Evolutionary conservation across 257 asterid genomes (phyloP).

Genomic region (Rhazya stricta): DNA sequence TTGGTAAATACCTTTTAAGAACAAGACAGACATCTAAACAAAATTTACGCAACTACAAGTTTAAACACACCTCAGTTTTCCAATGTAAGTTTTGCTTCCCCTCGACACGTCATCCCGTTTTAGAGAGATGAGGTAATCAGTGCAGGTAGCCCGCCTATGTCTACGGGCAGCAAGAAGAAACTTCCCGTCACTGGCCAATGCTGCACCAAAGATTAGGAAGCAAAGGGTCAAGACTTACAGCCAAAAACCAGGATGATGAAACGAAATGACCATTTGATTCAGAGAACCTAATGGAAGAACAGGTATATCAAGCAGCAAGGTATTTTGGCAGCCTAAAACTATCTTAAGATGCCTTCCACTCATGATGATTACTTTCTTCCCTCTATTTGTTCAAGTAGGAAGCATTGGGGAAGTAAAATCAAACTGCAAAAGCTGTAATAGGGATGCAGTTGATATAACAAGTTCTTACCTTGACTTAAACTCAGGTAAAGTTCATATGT

Average conservation of each 20-base stretch:
- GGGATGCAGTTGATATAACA: slow-evolving; percentile 9
- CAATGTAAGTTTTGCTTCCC: slow-evolving; percentile 56
- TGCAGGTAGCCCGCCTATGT: slow-evolving; percentile 71
- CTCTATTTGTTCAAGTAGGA: background rate
- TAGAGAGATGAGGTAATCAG: slow-evolving; percentile 74
- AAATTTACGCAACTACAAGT: slow-evolving; percentile 2
- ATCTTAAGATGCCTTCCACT: background rate
- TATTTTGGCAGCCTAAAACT: background rate
- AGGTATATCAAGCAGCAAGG: background rate
- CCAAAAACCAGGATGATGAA: background rate
- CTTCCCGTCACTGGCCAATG: slow-evolving; percentile 88
- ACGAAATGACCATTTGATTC: background rate
- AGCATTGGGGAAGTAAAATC: background rate
- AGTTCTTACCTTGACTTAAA: slow-evolving; percentile 61
- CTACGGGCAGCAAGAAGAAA: slow-evolving; percentile 88
- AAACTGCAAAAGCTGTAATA: background rate
- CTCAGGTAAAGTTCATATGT: slow-evolving; percentile 65
- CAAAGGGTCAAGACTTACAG: slow-evolving; percentile 2
- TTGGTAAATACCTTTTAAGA: slow-evolving; percentile 7
- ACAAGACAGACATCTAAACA: background rate
- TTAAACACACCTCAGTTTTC: slow-evolving; percentile 67
- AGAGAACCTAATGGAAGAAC: background rate
- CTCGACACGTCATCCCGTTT: slow-evolving; percentile 54
- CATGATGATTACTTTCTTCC: background rate
- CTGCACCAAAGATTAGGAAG: slow-evolving; percentile 41